These are phyloP conservation scores for Yamadazyma spencermartinsiae DNA, from an alignment of 1,139 yeast genomes.

Conservation along the genomic window DNA sequence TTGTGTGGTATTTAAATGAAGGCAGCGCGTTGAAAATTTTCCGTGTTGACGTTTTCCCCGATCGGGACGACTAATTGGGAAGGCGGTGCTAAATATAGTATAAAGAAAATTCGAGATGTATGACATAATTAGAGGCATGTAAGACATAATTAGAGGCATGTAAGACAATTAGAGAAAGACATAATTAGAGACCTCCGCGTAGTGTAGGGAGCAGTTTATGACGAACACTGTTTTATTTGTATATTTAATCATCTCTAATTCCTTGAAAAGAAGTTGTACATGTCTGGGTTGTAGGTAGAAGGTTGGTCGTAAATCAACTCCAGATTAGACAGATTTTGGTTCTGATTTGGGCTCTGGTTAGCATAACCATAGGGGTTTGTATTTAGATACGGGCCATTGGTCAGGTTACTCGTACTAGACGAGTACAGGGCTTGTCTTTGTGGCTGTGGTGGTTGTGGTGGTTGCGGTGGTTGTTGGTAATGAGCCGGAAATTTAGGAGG, in stretches of 20 bases:
- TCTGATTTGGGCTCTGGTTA: constrained; percentile 7
- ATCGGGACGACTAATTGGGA: constrained; percentile 7
- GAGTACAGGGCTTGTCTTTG: constrained; percentile 17
- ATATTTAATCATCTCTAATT: constrained; percentile 4
- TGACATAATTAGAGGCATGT: neutral
- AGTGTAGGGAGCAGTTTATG: no score
- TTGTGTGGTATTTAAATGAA: neutral
- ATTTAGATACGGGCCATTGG: constrained; percentile 1
- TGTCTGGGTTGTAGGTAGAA: constrained; percentile 48
- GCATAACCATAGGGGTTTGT: constrained; percentile 4
- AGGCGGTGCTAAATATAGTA: constrained; percentile 5
- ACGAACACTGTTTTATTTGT: neutral
- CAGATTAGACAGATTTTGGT: constrained; percentile 12
- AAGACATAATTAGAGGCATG: no score
- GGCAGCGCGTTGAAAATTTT: constrained; percentile 16
- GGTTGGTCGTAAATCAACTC: constrained; percentile 47
- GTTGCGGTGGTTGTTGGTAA: constrained; percentile 6
- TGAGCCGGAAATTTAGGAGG: constrained; percentile 11
- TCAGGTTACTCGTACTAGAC: constrained; percentile 8
- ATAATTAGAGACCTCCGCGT: no score
- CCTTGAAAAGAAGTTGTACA: constrained; percentile 44
- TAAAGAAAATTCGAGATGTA: neutral
- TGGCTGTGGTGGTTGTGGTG: constrained; percentile 21
- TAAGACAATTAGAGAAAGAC: no score
- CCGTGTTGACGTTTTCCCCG: constrained; percentile 15